Percentiles rank a stretch among this genome's conserved stretches.
Conservation (phyloP, 2,329 filamentous ascomycete genomes). For the Ascochyta lentis region DNA sequence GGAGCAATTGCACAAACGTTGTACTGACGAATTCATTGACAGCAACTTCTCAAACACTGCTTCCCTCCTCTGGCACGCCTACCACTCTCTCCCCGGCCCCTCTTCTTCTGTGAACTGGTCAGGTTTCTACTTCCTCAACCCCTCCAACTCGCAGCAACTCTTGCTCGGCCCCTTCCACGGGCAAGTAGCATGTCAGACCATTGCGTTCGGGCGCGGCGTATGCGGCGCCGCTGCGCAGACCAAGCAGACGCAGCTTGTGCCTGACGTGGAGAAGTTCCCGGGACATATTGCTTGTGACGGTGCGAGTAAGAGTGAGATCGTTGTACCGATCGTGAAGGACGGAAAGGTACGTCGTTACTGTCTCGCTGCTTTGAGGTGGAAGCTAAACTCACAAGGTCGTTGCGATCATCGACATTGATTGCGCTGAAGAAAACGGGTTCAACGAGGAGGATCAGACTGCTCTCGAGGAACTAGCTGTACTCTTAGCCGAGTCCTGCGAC, state of each 20-base stretch:
- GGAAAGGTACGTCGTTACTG: constrained; percentile 51
- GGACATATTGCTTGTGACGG: constrained; percentile 85
- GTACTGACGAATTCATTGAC: not conserved
- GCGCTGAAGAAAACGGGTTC: constrained; percentile 70
- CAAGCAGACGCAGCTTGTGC: constrained; percentile 66
- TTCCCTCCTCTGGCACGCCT: constrained; percentile 79
- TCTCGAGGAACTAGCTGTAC: constrained; percentile 65
- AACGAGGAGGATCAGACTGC: constrained; percentile 70
- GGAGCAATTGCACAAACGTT: not conserved
- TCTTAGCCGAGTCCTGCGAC: constrained; percentile 45
- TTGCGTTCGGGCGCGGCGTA: constrained; percentile 75
- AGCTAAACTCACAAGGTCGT: constrained; percentile 57
- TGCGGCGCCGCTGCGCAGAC: constrained; percentile 73
- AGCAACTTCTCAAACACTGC: constrained; percentile 76
- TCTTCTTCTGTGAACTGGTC: constrained; percentile 78
- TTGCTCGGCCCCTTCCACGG: constrained; percentile 83
- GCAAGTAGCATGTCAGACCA: constrained; percentile 78
- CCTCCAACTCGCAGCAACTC: constrained; percentile 58
- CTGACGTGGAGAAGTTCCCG: constrained; percentile 75
- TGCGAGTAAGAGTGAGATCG: constrained; percentile 78
- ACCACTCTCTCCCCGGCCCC: constrained; percentile 72
- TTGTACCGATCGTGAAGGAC: constrained; percentile 72
- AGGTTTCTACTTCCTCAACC: constrained; percentile 60
- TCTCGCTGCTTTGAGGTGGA: constrained; percentile 17
- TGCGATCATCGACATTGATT: constrained; percentile 83